Conservation (phyloP, 805 yeast genomes). For the Wickerhamiella australiensis region DNA sequence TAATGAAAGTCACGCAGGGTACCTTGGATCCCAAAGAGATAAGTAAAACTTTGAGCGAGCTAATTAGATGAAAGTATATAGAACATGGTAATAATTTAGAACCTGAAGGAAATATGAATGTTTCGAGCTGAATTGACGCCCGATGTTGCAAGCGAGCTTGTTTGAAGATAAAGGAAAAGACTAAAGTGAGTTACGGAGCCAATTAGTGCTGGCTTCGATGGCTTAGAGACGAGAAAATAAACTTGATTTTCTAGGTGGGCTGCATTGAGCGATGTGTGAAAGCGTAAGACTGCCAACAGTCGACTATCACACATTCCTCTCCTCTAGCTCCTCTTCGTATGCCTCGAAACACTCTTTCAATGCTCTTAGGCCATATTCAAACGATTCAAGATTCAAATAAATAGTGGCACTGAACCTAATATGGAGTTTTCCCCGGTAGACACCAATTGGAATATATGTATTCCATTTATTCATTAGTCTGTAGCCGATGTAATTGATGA, state of each 20-base stretch:
- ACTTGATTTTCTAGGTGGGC: too few relatives aligned
- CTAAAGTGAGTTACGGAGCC: too few relatives aligned
- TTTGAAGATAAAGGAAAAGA: too few relatives aligned
- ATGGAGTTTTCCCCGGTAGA: constrained; percentile 34
- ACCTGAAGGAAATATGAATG: too few relatives aligned
- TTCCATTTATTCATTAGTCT: constrained; percentile 27
- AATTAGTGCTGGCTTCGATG: too few relatives aligned
- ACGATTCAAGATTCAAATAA: constrained; percentile 47
- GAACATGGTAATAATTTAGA: too few relatives aligned
- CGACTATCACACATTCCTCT: neutral
- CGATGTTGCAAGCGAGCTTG: too few relatives aligned
- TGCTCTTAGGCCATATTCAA: constrained; percentile 34
- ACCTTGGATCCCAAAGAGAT: constrained; percentile 25
- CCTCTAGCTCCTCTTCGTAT: constrained; percentile 20
- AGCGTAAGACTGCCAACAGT: too few relatives aligned
- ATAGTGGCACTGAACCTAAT: constrained; percentile 49
- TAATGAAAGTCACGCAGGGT: constrained; percentile 72
- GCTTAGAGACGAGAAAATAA: too few relatives aligned
- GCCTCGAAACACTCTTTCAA: constrained; percentile 28
- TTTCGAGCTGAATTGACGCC: too few relatives aligned
- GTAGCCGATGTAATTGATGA: constrained; percentile 19
- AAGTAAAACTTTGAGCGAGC: constrained; percentile 23
- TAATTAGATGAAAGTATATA: neutral
- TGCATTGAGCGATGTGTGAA: too few relatives aligned
- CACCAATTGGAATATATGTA: constrained; percentile 38